These are phyloP conservation scores for Truncatella angustata DNA, from an alignment of 2,329 filamentous ascomycete species.

Conservation along the genomic window DNA sequence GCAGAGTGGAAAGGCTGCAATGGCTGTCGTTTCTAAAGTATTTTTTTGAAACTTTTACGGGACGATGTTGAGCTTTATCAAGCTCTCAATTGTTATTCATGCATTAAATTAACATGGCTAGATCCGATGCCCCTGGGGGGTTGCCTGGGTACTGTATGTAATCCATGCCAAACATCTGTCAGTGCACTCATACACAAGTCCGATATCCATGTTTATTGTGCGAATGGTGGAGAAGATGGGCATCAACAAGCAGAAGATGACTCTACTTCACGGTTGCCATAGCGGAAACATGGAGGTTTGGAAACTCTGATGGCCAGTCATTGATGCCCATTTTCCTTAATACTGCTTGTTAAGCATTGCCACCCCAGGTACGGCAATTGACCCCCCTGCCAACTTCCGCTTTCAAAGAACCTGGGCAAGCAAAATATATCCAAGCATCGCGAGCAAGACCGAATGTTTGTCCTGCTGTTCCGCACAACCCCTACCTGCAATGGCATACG, in stretches of 20 bases:
- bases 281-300: neutral
- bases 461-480: neutral
- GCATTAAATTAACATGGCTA: too few relatives aligned
- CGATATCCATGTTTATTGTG: slow-evolving; percentile 1
- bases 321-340: slow-evolving; percentile 1
- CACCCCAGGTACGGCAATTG: slow-evolving; percentile 5
- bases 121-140: too few relatives aligned
- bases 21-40: too few relatives aligned
- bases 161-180: neutral
- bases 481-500: too few relatives aligned
- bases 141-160: neutral
- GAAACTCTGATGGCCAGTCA: neutral
- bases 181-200: neutral
- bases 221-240: slow-evolving; percentile 1
- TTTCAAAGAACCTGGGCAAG: neutral
- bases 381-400: neutral
- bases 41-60: too few relatives aligned
- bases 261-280: slow-evolving; percentile 8
- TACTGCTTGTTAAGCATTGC: slow-evolving; percentile 9
- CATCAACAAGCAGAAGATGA: slow-evolving; percentile 6
- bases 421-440: too few relatives aligned
- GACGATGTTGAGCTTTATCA: too few relatives aligned
- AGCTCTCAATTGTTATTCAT: too few relatives aligned
- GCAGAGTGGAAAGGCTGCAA: neutral
- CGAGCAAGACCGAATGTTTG: too few relatives aligned